These are phyloP conservation scores for Metschnikowia amazonensis DNA, from an alignment of 805 yeast genomes.

Conservation along the genomic window DNA sequence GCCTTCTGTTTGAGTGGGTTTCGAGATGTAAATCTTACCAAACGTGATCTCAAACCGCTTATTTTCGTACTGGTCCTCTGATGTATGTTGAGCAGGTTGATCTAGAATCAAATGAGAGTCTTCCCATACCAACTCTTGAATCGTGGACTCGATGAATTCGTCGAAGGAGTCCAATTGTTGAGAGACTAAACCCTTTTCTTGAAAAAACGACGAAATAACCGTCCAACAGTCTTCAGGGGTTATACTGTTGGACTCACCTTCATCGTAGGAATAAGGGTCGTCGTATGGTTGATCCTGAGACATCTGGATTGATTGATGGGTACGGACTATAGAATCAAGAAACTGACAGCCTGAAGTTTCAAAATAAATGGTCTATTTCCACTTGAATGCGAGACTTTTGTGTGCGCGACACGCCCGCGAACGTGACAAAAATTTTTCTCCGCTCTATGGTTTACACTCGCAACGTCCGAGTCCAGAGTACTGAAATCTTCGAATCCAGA, in stretches of 20 bases:
- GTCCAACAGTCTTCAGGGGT: constrained; percentile 99
- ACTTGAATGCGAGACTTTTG: constrained; percentile 6
- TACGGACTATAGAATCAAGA: constrained; percentile 4
- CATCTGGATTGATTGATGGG: constrained; percentile 12
- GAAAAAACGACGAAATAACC: constrained; percentile 92
- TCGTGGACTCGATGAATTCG: constrained; percentile 93
- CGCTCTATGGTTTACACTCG: constrained; percentile 1
- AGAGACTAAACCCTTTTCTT: constrained; percentile 93
- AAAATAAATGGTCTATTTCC: constrained; percentile 1
- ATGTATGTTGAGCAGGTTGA: constrained; percentile 96
- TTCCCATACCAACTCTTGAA: constrained; percentile 95
- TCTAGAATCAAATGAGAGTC: constrained; percentile 91
- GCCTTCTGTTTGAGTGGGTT: constrained; percentile 98
- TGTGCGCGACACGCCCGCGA: constrained; percentile 7
- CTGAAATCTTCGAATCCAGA: not conserved
- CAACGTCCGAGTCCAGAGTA: constrained; percentile 1
- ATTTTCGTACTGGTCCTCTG: constrained; percentile 84
- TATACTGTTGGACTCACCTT: constrained; percentile 58
- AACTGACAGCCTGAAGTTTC: constrained; percentile 4
- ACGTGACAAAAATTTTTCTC: constrained; percentile 12
- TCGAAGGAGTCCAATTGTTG: constrained; percentile 98
- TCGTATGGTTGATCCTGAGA: constrained; percentile 23
- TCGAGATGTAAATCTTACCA: constrained; percentile 93
- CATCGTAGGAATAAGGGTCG: constrained; percentile 65
- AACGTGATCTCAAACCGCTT: constrained; percentile 95